Evolutionary conservation across 768 basidiomycete genomes (phyloP), one percentile per base, ranked within the genome.

Genomic region (Boletus fagicola): DNA sequence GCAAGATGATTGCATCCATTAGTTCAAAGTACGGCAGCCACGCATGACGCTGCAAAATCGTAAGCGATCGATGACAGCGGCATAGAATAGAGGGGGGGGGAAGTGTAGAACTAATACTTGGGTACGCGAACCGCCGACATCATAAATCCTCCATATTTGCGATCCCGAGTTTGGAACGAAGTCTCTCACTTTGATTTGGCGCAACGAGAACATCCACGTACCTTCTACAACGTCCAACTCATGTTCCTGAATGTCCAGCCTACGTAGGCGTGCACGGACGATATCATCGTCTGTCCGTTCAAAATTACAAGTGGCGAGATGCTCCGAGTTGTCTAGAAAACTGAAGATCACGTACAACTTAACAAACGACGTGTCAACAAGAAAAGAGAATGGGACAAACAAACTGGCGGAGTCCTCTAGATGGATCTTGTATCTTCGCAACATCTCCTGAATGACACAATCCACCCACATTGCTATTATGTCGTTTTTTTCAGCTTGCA

Each of bases 1-100:
- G 76, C 73, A 92, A 92, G 54, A 92, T 89, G 66, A 92, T 84
- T 4, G 85, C 87, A 60, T 90, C 82, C 46, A 86, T 86, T 64
- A 86, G 82, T 49, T 91, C 86, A 65, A 92, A 92, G 72, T 84
- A 92, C 0, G 89, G 87, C n/a, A 89, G 74, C 90, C 90, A 92
- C 0, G 86, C 86, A 24, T 82, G 75, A 38, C 90, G 88, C 86
- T 90, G 64, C 0, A 54, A 63, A 16, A 28, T 9, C 10, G 38
- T 60, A 12, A 58, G 51, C 8, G 20, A 20, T 40, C 11, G 30
- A 11, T 42, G 11, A 54, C 6, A 22, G 40, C 10, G 22, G n/a
- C 6, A 16, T 15, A 18, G 20, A 46, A 16, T 3, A 24, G 20
- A 35, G 28, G 5, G 15, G 11, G 38, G 6, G n/a, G n/a, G n/a